Evolutionary conservation across 2,329 filamentous ascomycete genomes (phyloP).

Genomic region (Aspergillus aculeatus): DNA sequence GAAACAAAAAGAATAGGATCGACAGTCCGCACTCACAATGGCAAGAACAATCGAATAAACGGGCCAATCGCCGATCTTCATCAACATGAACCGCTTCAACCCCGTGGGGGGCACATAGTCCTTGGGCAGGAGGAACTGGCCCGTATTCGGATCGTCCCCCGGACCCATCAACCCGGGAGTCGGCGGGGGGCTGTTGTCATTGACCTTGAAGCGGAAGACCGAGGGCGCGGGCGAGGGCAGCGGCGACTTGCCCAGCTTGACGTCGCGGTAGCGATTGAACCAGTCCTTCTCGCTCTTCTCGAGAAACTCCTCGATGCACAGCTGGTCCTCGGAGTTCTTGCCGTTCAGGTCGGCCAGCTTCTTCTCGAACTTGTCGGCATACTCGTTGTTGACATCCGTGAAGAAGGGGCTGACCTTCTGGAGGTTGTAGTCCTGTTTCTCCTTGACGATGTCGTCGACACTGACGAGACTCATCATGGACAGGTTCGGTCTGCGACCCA

Average conservation of each 20-base stretch:
- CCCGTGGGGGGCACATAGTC: constrained; percentile 58
- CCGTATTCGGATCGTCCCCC: constrained; percentile 40
- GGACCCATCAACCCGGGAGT: constrained; percentile 27
- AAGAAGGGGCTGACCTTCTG: constrained; percentile 68
- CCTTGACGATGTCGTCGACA: constrained; percentile 56
- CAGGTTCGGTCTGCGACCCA: neutral
- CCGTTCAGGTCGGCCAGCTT: constrained; percentile 56
- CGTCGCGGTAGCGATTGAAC: constrained; percentile 59
- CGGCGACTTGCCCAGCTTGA: constrained; percentile 51
- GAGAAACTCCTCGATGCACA: constrained; percentile 65
- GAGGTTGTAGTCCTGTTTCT: constrained; percentile 59
- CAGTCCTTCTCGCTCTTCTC: constrained; percentile 65
- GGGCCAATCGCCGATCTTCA: constrained; percentile 61
- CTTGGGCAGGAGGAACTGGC: constrained; percentile 53
- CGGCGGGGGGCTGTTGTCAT: constrained; percentile 35
- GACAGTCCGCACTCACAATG: neutral
- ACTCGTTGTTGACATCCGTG: constrained; percentile 61
- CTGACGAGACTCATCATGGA: constrained; percentile 21
- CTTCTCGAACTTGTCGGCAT: constrained; percentile 57
- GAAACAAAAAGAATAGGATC: too few relatives aligned
- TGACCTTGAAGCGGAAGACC: constrained; percentile 34
- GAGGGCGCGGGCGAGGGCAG: constrained; percentile 40
- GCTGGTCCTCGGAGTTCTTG: constrained; percentile 55
- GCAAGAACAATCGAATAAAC: constrained; percentile 61
- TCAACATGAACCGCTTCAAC: constrained; percentile 53